Evolutionary conservation across 345 rosid species (phyloP).

Genomic region (Ceriops tagal): DNA sequence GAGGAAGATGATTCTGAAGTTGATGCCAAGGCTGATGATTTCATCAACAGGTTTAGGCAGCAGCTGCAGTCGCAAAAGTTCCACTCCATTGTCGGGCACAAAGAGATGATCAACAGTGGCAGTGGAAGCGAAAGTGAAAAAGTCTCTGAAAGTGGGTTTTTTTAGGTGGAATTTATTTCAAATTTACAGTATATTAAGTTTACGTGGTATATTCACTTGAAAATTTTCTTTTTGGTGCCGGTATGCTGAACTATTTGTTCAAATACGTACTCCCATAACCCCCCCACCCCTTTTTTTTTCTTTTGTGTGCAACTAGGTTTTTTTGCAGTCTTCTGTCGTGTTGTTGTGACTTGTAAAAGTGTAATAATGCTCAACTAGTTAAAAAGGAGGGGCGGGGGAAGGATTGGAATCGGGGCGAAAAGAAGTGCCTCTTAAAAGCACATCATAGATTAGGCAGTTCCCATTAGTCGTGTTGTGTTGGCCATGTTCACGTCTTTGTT

Average conservation of each 20-base stretch:
- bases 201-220: too few relatives aligned
- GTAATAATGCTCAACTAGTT: too few relatives aligned
- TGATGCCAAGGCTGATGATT: slow-evolving; percentile 81
- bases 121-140: neutral
- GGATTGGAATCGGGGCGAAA: neutral
- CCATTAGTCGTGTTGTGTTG: neutral
- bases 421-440: neutral
- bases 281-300: too few relatives aligned
- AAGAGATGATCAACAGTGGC: slow-evolving; percentile 43
- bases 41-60: slow-evolving; percentile 66
- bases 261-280: too few relatives aligned
- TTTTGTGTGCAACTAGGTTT: too few relatives aligned
- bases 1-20: slow-evolving; percentile 54
- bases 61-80: slow-evolving; percentile 68
- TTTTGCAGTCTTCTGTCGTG: too few relatives aligned
- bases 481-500: neutral
- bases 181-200: too few relatives aligned
- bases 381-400: too few relatives aligned
- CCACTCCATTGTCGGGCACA: slow-evolving; percentile 59
- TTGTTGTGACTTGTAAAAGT: too few relatives aligned
- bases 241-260: too few relatives aligned
- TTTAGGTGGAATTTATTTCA: neutral
- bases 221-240: neutral
- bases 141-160: neutral
- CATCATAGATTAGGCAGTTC: neutral